Evolutionary conservation across 108 stramenopile genomes (phyloP), one percentile per base, ranked within the genome.

Genomic region (Seminavis robusta): DNA sequence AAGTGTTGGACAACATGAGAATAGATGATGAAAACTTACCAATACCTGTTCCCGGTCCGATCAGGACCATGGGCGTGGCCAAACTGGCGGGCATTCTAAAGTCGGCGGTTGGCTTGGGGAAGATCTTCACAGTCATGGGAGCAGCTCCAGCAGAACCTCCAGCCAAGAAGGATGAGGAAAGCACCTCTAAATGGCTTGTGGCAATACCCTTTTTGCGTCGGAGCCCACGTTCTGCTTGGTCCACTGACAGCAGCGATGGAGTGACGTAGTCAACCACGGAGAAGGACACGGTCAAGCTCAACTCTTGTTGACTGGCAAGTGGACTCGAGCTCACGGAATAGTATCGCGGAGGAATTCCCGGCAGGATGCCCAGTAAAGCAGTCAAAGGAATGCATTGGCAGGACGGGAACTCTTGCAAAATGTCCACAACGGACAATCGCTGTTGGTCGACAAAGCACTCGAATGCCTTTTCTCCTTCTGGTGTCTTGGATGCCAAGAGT

Each of bases 1-100:
- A n/a, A n/a, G n/a, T n/a, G n/a, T n/a, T n/a, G n/a, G n/a, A n/a
- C n/a, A n/a, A n/a, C n/a, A n/a, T n/a, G n/a, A n/a, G n/a, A n/a
- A n/a, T n/a, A n/a, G n/a, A n/a, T n/a, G n/a, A n/a, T n/a, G n/a
- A n/a, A n/a, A n/a, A n/a, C n/a, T n/a, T n/a, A n/a, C n/a, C n/a
- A 24, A 99, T 84, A 9, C 99, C 99, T 3, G 99, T 98, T 17
- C 99, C 99, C 2, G 99, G 99, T 17, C 99, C 99, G 33, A 99
- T 83, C 54, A 99, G 72, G 34, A 99, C 69, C 21, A 98, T 55
- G 1, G 97, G 97, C 19, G 69, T 80, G 6, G 63, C 49, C 5
- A 88, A 60, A 4, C 76, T 52, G 0, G 56, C 38, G 11, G 98
- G 97, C 16, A 95, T 59, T 13, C 67, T 75, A 71, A 99, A 98